Evolutionary conservation across 331 rosid species (phyloP).

Genomic region (Prunus yedoensis): DNA sequence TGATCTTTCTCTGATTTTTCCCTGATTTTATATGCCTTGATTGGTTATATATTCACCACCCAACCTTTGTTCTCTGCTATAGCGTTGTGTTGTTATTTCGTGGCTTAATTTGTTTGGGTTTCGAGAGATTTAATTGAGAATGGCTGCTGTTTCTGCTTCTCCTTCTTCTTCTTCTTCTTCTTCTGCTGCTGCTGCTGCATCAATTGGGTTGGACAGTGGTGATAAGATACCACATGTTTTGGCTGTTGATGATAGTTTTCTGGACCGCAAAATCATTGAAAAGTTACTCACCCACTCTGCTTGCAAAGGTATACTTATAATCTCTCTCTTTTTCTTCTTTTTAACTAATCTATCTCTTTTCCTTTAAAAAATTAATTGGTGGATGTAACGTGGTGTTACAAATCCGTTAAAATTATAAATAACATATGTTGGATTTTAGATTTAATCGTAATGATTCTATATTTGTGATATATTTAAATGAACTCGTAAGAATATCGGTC

Average conservation of each 20-base stretch:
- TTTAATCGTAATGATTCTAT: too few relatives aligned
- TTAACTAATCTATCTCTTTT: too few relatives aligned
- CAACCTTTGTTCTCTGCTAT: not conserved
- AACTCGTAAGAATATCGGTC: too few relatives aligned
- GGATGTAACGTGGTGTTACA: too few relatives aligned
- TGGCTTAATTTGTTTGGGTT: not conserved
- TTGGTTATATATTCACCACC: not conserved
- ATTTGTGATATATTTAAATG: too few relatives aligned
- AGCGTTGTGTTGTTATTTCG: not conserved
- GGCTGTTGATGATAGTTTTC: constrained; percentile 34
- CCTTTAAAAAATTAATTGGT: too few relatives aligned
- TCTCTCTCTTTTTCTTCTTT: not conserved
- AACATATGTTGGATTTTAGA: too few relatives aligned
- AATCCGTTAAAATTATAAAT: too few relatives aligned
- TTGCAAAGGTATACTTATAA: constrained; percentile 19
- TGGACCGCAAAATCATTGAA: constrained; percentile 32
- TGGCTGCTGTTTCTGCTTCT: not conserved
- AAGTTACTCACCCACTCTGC: constrained; percentile 27
- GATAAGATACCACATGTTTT: constrained; percentile 23
- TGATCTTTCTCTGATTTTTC: constrained; percentile 18
- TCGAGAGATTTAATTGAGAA: not conserved
- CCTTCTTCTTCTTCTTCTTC: not conserved
- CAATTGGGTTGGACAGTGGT: constrained; percentile 3
- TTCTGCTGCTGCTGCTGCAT: not conserved
- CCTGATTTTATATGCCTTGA: not conserved